These are phyloP conservation scores for Jacaranda mimosifolia DNA, from an alignment of 257 asterid species.

Conservation along the genomic window DNA sequence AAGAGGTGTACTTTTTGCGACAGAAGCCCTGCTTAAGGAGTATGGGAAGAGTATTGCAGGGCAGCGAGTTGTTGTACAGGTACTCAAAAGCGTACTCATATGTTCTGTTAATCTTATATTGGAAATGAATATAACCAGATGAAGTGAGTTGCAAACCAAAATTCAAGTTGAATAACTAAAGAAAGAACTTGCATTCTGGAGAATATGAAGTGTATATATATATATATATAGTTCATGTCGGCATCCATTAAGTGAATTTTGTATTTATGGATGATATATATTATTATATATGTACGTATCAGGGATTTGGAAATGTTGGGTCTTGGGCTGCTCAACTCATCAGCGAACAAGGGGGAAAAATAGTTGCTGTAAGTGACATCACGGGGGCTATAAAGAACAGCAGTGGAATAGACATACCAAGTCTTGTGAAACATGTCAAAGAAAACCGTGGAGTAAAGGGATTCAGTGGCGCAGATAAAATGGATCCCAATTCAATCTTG, in stretches of 20 bases:
- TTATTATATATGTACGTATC: neutral
- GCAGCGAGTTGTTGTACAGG: constrained; percentile 73
- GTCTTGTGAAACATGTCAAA: constrained; percentile 61
- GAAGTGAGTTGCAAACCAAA: neutral
- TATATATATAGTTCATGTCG: neutral
- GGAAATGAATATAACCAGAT: neutral
- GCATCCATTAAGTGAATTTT: neutral
- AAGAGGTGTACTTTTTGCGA: constrained; percentile 81
- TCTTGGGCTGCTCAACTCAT: constrained; percentile 81
- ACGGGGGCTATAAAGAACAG: constrained; percentile 78
- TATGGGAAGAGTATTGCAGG: constrained; percentile 75
- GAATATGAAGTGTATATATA: neutral
- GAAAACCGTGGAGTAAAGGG: constrained; percentile 75
- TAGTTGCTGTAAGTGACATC: constrained; percentile 82
- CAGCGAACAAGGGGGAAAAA: constrained; percentile 75
- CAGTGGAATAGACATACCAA: constrained; percentile 61
- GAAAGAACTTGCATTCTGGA: neutral
- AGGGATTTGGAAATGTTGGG: constrained; percentile 95
- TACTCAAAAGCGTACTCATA: constrained; percentile 14
- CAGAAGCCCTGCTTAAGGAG: constrained; percentile 80
- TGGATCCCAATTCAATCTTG: constrained; percentile 62
- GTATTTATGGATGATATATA: neutral
- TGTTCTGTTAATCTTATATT: neutral
- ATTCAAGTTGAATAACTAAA: neutral
- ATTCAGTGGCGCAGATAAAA: constrained; percentile 60